phyloP scores from a whole-genome alignment of 179 eudicot genomes.

The Heliamphora pulchella region DNA sequence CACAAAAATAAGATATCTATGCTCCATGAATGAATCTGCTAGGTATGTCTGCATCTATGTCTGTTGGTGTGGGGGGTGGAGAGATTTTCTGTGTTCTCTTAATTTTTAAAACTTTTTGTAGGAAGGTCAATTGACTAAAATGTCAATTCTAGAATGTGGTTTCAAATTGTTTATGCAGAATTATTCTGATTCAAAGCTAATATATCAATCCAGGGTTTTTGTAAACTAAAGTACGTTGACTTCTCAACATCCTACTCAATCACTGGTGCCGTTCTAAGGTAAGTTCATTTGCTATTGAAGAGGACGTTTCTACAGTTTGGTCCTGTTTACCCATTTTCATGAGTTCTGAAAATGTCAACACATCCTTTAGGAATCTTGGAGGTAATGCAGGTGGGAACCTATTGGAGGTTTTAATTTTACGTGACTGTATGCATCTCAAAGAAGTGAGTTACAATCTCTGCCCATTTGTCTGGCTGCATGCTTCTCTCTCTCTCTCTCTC shows the following conservation, averaged over 20 bases:
- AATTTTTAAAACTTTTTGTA: neutral
- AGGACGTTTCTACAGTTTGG: neutral
- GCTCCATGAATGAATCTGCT: neutral
- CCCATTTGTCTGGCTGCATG: neutral
- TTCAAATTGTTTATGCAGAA: neutral
- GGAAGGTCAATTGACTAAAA: neutral
- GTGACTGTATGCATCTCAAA: slow-evolving; percentile 60
- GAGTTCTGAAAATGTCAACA: neutral
- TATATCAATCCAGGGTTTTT: slow-evolving; percentile 42
- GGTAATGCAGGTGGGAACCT: slow-evolving; percentile 30
- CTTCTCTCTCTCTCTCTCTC: slow-evolving; percentile 9
- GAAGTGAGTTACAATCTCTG: slow-evolving; percentile 29
- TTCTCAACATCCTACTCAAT: slow-evolving; percentile 51
- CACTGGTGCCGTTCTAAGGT: slow-evolving; percentile 56
- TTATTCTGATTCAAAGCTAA: neutral
- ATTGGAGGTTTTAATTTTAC: slow-evolving; percentile 46
- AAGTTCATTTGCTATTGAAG: slow-evolving; percentile 1
- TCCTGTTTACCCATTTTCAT: neutral
- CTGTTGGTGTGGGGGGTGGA: neutral
- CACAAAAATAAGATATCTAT: neutral
- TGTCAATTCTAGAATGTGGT: neutral
- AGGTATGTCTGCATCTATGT: neutral
- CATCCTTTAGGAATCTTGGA: slow-evolving; percentile 40
- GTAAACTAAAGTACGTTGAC: slow-evolving; percentile 42
- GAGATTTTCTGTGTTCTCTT: neutral